Base-by-base conservation (phyloP, 441 rosid species). In the Pelargonium fulgidum region DNA sequence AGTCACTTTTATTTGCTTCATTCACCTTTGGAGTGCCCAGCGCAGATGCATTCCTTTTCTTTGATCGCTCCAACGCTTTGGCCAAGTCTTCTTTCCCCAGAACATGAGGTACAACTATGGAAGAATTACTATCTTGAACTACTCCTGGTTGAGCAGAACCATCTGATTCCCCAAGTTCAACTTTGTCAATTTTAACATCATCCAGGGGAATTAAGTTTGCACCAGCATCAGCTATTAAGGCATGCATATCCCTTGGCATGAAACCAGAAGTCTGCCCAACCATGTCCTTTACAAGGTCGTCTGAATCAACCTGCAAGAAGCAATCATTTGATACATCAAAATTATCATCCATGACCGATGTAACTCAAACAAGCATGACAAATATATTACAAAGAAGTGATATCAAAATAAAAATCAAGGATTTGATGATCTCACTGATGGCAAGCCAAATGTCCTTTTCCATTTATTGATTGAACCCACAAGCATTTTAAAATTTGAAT, bases 221-320 rank as follows among this genome's bases (percentile, higher is more conserved):
- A 39, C 93, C 92, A 72, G 90, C 86, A 83, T 94, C 99, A 36
- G 99, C 99, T 73, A 90, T 76, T 73, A 94, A 82, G 68, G 99
- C 99, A 10, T 67, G 73, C 76, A 94, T 75, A 81, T 94, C 99
- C 67, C 93, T 87, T 36, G 97, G 96, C 81, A 87, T 79, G 87
- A 88, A 91, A 67, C 97, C 99, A 70, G 97, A 91, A 17, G 96
- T 91, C 84, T 94, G 99, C 70, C 89, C 99, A 42, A 90, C 88
- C 42, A 91, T 70, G 68, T 81, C 93, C 80, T 90, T 94, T 65
- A 87, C 67, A 68, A 80, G 73, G 52, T 88, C 96, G 66, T 85
- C 87, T 36, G 84, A 75, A 77, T 74, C 82, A 66, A 75, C 81
- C 97, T 94, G 86, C 82, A 79, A 80, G 77, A 73, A 73, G 73